phyloP scores from a whole-genome alignment of 129 eudicot species.

The Rutidosis leptorrhynchoides region DNA sequence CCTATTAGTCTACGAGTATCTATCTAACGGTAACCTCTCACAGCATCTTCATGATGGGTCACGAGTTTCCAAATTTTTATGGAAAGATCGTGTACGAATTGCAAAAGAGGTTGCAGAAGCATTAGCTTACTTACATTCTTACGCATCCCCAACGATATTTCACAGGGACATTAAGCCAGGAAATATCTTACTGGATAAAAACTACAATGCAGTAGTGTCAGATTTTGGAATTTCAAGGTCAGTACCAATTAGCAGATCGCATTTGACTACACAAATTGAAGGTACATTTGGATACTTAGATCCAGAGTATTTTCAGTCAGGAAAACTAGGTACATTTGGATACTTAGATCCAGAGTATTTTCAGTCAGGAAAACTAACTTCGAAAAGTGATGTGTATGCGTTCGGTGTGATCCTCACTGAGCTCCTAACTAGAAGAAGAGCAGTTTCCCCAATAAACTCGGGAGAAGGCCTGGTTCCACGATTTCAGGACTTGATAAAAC shows the following conservation, averaged over 20 bases:
- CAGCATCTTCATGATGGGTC: slow-evolving; percentile 32
- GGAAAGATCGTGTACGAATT: slow-evolving; percentile 33
- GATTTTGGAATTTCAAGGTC: slow-evolving; percentile 44
- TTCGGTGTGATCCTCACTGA: slow-evolving; percentile 39
- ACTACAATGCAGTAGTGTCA: slow-evolving; percentile 30
- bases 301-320: slow-evolving; percentile 32
- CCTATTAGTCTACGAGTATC: slow-evolving; percentile 36
- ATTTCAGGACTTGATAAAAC: slow-evolving; percentile 21
- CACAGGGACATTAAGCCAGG: neutral
- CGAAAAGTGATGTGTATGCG: slow-evolving; percentile 45
- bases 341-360: slow-evolving; percentile 44
- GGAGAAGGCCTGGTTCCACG: slow-evolving; percentile 26
- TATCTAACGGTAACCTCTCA: slow-evolving; percentile 32
- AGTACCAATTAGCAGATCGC: slow-evolving; percentile 28
- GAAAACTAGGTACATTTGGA: slow-evolving; percentile 42
- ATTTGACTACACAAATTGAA: slow-evolving; percentile 38
- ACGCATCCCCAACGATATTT: slow-evolving; percentile 12
- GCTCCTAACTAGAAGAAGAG: slow-evolving; percentile 32
- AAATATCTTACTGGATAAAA: slow-evolving; percentile 41
- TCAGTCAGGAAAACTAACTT: slow-evolving; percentile 30
- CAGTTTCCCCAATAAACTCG: neutral
- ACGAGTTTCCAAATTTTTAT: slow-evolving; percentile 24
- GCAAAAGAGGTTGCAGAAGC: slow-evolving; percentile 40
- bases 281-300: slow-evolving; percentile 48
- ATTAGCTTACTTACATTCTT: slow-evolving; percentile 34